Base-by-base conservation (phyloP, 805 yeast species). In the Ogataea populi-albae region DNA sequence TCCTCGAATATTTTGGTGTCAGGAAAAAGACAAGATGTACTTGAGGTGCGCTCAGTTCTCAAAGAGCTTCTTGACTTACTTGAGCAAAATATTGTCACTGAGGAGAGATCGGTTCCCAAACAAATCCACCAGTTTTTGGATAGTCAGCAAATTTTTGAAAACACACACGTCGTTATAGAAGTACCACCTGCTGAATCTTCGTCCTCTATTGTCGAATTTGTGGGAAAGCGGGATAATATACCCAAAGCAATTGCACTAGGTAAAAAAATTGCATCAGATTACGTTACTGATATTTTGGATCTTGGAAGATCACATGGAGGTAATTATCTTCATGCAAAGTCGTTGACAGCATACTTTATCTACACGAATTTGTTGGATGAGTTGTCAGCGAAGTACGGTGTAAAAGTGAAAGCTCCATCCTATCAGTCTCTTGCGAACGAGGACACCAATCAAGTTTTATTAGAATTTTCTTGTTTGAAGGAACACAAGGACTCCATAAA, bases 281-380 rank as follows among this genome's bases (percentile, higher is more conserved):
- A 71, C 55, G 66, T 71, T 38, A 75, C 81, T 26, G 87, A 80
- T 46, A 64, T 77, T 23, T 69, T 93, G 54, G 95, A 88, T 52
- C 80, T 93, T 59, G 79, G 94, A 8, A 81, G 76, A 61, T 95
- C 98, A 20, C 97, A 93, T 59, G 85, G 87, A 52, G 86, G 84
- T 46, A 77, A 86, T 54, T 55, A 75, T 35, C 58, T 66, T 12
- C 98, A 93, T 52, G 96, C 95, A 7, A 75, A 77, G 43, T 73
- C 79, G 26, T 68, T 93, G 38, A 81, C 87, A 27, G 70, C 81
- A 9, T 85, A 70, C 57, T 81, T 93, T 47, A 57, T 64, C 36
- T 67, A 73, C 42, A 65, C 75, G 39, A 72, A 75, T 21, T 56
- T 65, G 23, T 71, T 82, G 46, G 57, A 61, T 49, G 53, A 66